Base-by-base conservation (phyloP, 306 rosid genomes). In the Luffa aegyptiaca region DNA sequence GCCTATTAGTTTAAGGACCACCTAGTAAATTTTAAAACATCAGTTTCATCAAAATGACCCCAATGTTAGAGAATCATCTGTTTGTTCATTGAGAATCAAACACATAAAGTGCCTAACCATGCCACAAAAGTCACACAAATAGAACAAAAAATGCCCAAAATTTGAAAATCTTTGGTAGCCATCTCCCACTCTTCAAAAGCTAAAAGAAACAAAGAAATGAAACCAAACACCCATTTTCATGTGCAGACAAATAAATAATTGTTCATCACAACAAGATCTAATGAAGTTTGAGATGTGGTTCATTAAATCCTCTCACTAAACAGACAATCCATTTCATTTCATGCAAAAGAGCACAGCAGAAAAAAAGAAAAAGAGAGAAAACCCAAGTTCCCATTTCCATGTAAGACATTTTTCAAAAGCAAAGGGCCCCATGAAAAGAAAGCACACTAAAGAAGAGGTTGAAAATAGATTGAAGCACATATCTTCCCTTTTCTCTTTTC, bases 331-430 rank as follows among this genome's bases (percentile, higher is more conserved):
- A 70, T 70, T 70, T 35, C 36, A 58, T 77, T 52, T 21, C 78
- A 85, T 75, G 69, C 78, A 74, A 75, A 78, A 84, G 82, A 63
- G 58, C 21, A 51, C 21, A 35, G 1, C 46, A 51, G 31, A 73
- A 57, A 81, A 87, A 88, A 79, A 84, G 86, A n/a, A n/a, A 53
- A 37, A 37, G 10, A 42, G 84, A 80, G 83, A 76, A 82, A 80
- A 33, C 18, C 73, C 11, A 80, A 83, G 83, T 84, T 9, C 76
- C 76, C 82, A 89, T 79, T 83, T 83, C 83, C 89, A 87, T 87
- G 65, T 86, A 89, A 87, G 93, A 89, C 93, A 84, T 89, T 59
- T 83, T 64, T 52, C 39, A 83, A 85, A 87, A 85, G 86, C 65
- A 42, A 81, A 53, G 78, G 92, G 88, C 16, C 84, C 88, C 89